Percentiles rank a stretch among this genome's conserved stretches.
Conservation (phyloP, 768 basidiomycete genomes). For the Mycena kentingensis region DNA sequence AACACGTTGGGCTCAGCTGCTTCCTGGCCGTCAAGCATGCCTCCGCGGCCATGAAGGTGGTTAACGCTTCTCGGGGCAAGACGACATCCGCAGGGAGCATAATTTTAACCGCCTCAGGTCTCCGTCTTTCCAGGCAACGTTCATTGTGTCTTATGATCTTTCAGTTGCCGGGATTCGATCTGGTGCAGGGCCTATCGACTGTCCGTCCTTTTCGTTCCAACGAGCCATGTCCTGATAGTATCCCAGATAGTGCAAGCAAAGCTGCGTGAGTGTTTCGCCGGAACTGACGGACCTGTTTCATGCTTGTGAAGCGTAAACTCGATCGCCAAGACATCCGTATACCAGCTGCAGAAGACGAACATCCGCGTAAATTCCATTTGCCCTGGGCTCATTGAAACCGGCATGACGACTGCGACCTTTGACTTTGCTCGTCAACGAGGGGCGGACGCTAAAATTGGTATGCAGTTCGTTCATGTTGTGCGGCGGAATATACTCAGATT, state of each 20-base stretch:
- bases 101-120: conserved; percentile 83
- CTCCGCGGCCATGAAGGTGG: conserved; percentile 76
- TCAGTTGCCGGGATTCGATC: conserved; percentile 81
- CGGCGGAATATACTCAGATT: conserved; percentile 87
- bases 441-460: conserved; percentile 75
- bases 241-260: conserved; percentile 86
- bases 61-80: conserved; percentile 71
- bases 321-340: conserved; percentile 66
- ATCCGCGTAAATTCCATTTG: conserved; percentile 90
- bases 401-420: conserved; percentile 83
- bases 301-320: conserved; percentile 71
- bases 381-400: conserved; percentile 91
- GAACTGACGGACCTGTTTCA: not conserved
- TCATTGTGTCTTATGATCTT: conserved; percentile 1
- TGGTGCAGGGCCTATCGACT: conserved; percentile 81
- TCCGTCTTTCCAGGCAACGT: conserved; percentile 24
- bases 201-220: conserved; percentile 43
- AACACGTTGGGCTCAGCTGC: conserved; percentile 49
- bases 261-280: conserved; percentile 82
- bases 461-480: too few relatives aligned
- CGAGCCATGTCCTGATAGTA: conserved; percentile 10
- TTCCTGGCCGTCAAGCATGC: conserved; percentile 90
- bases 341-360: conserved; percentile 55
- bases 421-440: conserved; percentile 76
- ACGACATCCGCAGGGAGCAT: conserved; percentile 75